phyloP scores from a whole-genome alignment of 768 basidiomycete species.

The Trametes coccinea region DNA sequence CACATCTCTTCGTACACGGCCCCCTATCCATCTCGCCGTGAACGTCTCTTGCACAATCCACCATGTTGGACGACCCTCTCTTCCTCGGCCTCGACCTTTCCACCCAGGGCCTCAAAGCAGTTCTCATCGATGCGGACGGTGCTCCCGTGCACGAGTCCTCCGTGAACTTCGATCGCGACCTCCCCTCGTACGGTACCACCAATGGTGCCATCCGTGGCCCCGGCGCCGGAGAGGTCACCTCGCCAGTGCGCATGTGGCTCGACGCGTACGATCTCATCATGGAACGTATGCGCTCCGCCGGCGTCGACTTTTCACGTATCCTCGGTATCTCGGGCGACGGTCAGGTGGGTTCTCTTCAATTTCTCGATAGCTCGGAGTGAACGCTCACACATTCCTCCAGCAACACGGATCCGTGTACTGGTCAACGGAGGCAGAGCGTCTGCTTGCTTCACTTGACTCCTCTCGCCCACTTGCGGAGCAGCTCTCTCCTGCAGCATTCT shows the following conservation, averaged over 20 bases:
- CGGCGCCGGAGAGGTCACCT: slow-evolving; percentile 70
- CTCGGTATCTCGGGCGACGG: slow-evolving; percentile 74
- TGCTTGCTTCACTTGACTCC: slow-evolving; percentile 57
- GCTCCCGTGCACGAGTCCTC: slow-evolving; percentile 65
- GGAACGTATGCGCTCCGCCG: slow-evolving; percentile 56
- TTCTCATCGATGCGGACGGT: slow-evolving; percentile 59
- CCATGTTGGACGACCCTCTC: slow-evolving; percentile 32
- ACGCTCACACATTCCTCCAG: slow-evolving; percentile 35
- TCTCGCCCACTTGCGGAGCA: slow-evolving; percentile 55
- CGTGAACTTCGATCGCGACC: slow-evolving; percentile 79
- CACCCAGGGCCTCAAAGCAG: slow-evolving; percentile 82
- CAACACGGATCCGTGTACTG: slow-evolving; percentile 91
- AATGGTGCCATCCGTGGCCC: slow-evolving; percentile 69
- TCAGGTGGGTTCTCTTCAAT: slow-evolving; percentile 50
- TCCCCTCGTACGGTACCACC: slow-evolving; percentile 64
- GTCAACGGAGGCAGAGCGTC: slow-evolving; percentile 53
- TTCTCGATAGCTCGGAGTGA: background rate
- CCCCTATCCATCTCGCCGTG: background rate
- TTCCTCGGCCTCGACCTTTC: slow-evolving; percentile 88
- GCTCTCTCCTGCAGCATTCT: slow-evolving; percentile 65
- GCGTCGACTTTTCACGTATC: slow-evolving; percentile 59
- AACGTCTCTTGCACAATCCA: background rate
- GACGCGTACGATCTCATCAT: slow-evolving; percentile 81
- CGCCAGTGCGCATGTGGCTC: slow-evolving; percentile 83
- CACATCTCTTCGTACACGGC: background rate